Evolutionary conservation across 108 stramenopile genomes (phyloP).

Genomic region (Skeletonema costatum): DNA sequence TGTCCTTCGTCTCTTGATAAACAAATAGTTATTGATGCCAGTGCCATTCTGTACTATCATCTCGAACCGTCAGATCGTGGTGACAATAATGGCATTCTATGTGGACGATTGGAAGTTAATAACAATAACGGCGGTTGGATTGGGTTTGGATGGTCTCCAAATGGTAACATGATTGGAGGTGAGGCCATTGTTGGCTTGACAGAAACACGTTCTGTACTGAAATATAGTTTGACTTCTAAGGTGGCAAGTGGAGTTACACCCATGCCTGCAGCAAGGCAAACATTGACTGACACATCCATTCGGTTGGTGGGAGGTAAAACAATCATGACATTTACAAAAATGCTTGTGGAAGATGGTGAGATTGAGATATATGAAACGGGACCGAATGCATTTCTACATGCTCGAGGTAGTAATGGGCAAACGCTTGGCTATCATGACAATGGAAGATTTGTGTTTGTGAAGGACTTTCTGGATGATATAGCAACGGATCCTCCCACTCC

Average conservation of each 20-base stretch:
- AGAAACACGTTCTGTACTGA: slow-evolving; percentile 12
- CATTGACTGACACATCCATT: slow-evolving; percentile 1
- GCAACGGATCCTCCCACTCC: not conserved
- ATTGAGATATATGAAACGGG: not conserved
- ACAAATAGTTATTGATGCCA: not conserved
- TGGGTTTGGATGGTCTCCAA: slow-evolving; percentile 5
- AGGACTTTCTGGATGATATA: not conserved
- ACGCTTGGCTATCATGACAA: not conserved
- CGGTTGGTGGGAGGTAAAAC: not conserved
- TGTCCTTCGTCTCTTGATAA: not conserved
- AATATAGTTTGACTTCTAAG: slow-evolving; percentile 7
- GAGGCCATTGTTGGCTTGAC: slow-evolving; percentile 29
- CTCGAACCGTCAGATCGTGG: slow-evolving; percentile 6
- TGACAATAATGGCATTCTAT: slow-evolving; percentile 14
- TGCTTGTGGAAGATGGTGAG: not conserved
- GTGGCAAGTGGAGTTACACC: not conserved
- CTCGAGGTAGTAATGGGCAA: not conserved
- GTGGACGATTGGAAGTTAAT: slow-evolving; percentile 17
- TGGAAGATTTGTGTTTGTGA: not conserved
- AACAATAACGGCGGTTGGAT: slow-evolving; percentile 15
- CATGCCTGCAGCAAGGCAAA: not conserved
- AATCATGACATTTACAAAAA: slow-evolving; percentile 6
- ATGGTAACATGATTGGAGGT: slow-evolving; percentile 15
- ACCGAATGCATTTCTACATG: not conserved
- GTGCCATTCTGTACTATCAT: slow-evolving; percentile 13